A percentile compares a stretch with the other conserved stretches of the same genome.
phyloP scores from a whole-genome alignment of 108 stramenopile species.

The Cyclotella cryptica region DNA sequence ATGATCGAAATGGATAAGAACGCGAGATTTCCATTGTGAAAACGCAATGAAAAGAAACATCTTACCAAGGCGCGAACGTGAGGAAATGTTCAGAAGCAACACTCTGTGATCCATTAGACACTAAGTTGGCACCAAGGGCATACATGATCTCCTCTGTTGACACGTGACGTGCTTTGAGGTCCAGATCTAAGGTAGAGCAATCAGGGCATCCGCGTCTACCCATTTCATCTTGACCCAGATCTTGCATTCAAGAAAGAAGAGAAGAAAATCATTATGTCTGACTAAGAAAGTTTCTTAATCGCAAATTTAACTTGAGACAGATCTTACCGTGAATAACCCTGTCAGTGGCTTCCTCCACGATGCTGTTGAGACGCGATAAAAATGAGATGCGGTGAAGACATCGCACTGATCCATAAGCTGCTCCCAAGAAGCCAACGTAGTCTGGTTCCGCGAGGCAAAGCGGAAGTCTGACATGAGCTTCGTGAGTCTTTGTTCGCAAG shows the following conservation, averaged over 20 bases:
- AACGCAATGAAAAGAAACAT: not conserved
- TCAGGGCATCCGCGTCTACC: slow-evolving; percentile 81
- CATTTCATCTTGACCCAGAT: slow-evolving; percentile 79
- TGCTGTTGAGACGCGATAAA: slow-evolving; percentile 64
- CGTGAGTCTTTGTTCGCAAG: slow-evolving; percentile 60
- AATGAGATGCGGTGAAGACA: slow-evolving; percentile 74
- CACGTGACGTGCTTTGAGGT: slow-evolving; percentile 74
- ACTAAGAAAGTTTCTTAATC: slow-evolving; percentile 5
- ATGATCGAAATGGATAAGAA: not conserved
- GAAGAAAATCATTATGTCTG: not conserved
- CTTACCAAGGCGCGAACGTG: slow-evolving; percentile 60
- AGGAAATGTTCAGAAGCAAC: slow-evolving; percentile 30
- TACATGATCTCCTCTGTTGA: slow-evolving; percentile 79
- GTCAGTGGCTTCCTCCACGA: slow-evolving; percentile 70
- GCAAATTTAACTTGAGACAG: not conserved
- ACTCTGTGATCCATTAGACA: slow-evolving; percentile 14
- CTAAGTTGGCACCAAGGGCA: slow-evolving; percentile 43
- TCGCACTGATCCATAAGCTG: slow-evolving; percentile 68
- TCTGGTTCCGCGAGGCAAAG: slow-evolving; percentile 67
- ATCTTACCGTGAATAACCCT: slow-evolving; percentile 53
- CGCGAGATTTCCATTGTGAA: not conserved
- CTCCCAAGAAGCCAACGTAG: slow-evolving; percentile 63
- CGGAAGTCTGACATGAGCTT: slow-evolving; percentile 69
- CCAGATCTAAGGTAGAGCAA: slow-evolving; percentile 66
- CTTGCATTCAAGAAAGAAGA: not conserved